Percentiles rank a stretch among this genome's conserved stretches.
Conservation (phyloP, 192 early-diverging fungal genomes). For the Pecoramyces ruminantium region DNA sequence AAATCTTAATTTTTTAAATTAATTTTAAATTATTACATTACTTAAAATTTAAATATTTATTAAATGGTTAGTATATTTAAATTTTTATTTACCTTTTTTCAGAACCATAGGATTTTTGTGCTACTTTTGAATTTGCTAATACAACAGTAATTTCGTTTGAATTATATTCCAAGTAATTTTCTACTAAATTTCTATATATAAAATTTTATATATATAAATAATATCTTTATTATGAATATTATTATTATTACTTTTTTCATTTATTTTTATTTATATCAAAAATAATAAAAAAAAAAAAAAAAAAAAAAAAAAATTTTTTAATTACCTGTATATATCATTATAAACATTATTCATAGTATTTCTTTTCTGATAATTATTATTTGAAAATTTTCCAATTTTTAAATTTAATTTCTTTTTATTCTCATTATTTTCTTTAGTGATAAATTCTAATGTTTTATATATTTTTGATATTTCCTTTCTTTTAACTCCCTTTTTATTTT, state of each 20-base stretch:
- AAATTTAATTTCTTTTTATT: background rate
- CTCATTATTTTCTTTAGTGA: background rate
- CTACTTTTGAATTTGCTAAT: slow-evolving; percentile 70
- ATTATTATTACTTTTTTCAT: too few relatives aligned
- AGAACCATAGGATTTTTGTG: slow-evolving; percentile 83
- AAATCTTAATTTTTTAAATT: background rate
- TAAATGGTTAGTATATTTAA: too few relatives aligned
- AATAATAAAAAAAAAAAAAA: too few relatives aligned
- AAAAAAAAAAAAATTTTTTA: too few relatives aligned
- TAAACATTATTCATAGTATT: too few relatives aligned
- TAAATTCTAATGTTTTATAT: background rate
- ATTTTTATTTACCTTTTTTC: slow-evolving; percentile 49
- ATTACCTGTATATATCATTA: too few relatives aligned
- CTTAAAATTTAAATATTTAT: too few relatives aligned
- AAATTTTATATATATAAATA: too few relatives aligned
- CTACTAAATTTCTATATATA: background rate
- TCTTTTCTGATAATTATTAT: background rate
- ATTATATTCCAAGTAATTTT: background rate
- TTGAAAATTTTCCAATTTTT: background rate
- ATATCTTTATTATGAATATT: too few relatives aligned
- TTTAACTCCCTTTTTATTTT: background rate
- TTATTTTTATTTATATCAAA: too few relatives aligned
- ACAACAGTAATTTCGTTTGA: slow-evolving; percentile 52
- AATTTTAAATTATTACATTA: too few relatives aligned
- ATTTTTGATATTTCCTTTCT: background rate